These are phyloP conservation scores for Blastomyces parvus DNA, from an alignment of 2,329 filamentous ascomycete genomes.

Conservation along the genomic window DNA sequence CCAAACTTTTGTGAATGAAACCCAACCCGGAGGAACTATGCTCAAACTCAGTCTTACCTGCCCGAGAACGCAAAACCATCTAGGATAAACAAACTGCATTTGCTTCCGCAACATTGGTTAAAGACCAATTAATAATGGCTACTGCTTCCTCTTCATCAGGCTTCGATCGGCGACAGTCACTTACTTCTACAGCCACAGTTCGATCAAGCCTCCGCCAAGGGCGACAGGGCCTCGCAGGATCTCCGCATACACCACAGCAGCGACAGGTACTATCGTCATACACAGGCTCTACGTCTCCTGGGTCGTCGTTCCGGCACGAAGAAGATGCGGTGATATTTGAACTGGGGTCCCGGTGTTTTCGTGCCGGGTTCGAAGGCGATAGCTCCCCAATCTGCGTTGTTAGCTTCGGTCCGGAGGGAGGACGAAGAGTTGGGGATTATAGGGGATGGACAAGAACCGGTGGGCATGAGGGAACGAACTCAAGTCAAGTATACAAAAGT, in stretches of 20 bases:
- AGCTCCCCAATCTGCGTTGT: conserved; percentile 61
- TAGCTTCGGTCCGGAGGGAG: conserved; percentile 63
- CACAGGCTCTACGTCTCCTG: conserved; percentile 47
- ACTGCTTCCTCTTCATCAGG: conserved; percentile 20
- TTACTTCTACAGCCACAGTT: conserved; percentile 15
- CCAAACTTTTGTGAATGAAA: not conserved
- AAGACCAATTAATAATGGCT: conserved; percentile 9
- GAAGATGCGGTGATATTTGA: conserved; percentile 81
- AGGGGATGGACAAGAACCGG: conserved; percentile 55
- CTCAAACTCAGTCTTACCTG: not conserved
- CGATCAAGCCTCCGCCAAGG: conserved; percentile 18
- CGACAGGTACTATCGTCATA: conserved; percentile 44
- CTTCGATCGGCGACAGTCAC: conserved; percentile 21
- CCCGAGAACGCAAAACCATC: not conserved
- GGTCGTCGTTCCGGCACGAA: conserved; percentile 54
- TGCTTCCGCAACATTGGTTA: not conserved
- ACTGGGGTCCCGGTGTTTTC: conserved; percentile 66
- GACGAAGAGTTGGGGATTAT: conserved; percentile 72
- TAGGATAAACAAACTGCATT: not conserved
- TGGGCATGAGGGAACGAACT: conserved; percentile 36
- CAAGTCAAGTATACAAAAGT: conserved; percentile 19
- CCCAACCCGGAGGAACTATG: not conserved
- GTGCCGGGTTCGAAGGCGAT: conserved; percentile 81
- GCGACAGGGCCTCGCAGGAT: conserved; percentile 27
- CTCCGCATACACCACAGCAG: conserved; percentile 51